Percentiles rank a stretch among this genome's conserved stretches.
phyloP scores from a whole-genome alignment of 345 rosid species.

The Eucalyptus victrix region DNA sequence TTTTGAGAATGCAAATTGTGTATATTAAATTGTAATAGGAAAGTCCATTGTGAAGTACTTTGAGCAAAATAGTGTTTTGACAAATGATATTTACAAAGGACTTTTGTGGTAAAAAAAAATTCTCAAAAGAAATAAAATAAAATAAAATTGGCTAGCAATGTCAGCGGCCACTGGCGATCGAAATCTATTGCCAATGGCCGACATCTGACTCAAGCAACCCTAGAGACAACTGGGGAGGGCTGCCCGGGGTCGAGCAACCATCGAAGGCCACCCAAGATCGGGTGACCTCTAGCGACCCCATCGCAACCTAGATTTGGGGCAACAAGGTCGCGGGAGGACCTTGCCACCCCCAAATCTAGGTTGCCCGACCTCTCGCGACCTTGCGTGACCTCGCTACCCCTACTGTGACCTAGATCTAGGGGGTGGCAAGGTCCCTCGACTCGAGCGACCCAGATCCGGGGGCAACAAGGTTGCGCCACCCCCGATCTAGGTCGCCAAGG shows the following conservation, averaged over 20 bases:
- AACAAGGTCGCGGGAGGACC: too few relatives aligned
- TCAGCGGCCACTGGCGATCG: rapidly evolving
- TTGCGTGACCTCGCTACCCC: rapidly evolving
- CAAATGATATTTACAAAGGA: too few relatives aligned
- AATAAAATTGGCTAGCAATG: rapidly evolving
- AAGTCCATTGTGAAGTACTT: too few relatives aligned
- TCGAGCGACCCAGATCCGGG: rapidly evolving
- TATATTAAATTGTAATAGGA: too few relatives aligned
- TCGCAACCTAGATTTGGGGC: rapidly evolving
- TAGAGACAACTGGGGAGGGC: too few relatives aligned
- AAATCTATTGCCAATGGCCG: rapidly evolving
- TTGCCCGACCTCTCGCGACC: rapidly evolving
- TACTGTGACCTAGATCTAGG: rapidly evolving
- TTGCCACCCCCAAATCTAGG: rapidly evolving
- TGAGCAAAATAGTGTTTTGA: too few relatives aligned
- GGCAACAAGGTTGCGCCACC: rapidly evolving
- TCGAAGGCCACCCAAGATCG: rapidly evolving
- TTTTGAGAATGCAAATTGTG: too few relatives aligned
- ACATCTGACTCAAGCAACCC: too few relatives aligned
- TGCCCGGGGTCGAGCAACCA: rapidly evolving
- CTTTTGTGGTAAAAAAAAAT: too few relatives aligned
- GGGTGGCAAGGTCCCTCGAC: rapidly evolving
- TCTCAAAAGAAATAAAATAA: too few relatives aligned
- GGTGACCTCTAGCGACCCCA: rapidly evolving
- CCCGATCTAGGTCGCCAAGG: rapidly evolving